Evolutionary conservation across 2,329 filamentous ascomycete genomes (phyloP).

Genomic region (Colletotrichum somersetense): DNA sequence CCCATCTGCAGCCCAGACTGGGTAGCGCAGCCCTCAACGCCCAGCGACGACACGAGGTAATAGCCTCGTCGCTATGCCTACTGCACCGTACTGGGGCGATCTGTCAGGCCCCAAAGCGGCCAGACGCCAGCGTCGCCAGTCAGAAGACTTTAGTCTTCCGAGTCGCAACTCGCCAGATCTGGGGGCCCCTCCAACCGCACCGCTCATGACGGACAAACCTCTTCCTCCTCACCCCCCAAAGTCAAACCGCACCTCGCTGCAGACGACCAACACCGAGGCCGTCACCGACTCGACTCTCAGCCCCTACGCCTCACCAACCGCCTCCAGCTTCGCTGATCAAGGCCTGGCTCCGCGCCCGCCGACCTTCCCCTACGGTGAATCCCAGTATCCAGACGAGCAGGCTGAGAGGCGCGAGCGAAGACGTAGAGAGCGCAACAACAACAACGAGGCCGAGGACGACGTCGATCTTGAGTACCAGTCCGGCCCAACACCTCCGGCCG

Average conservation of each 20-base stretch:
- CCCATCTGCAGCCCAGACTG: slow-evolving; percentile 23
- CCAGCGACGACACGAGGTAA: slow-evolving; percentile 46
- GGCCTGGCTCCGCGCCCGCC: slow-evolving; percentile 71
- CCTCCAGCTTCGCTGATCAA: slow-evolving; percentile 62
- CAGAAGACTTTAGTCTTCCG: slow-evolving; percentile 40
- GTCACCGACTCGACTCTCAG: slow-evolving; percentile 70
- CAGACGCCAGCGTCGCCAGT: slow-evolving; percentile 43
- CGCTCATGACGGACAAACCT: slow-evolving; percentile 35
- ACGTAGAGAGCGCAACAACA: slow-evolving; percentile 56
- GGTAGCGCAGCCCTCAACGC: slow-evolving; percentile 37
- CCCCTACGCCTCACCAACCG: slow-evolving; percentile 67
- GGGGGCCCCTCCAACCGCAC: slow-evolving; percentile 33
- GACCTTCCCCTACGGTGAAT: slow-evolving; percentile 64
- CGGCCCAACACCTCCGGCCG: slow-evolving; percentile 59
- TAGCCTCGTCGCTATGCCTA: slow-evolving; percentile 44
- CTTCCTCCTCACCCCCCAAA: slow-evolving; percentile 32
- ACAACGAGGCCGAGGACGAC: slow-evolving; percentile 47
- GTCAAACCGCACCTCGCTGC: slow-evolving; percentile 65
- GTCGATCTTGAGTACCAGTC: slow-evolving; percentile 53
- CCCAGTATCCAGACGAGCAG: slow-evolving; percentile 58
- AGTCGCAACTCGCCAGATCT: slow-evolving; percentile 44
- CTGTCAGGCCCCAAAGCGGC: slow-evolving; percentile 48
- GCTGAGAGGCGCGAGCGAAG: slow-evolving; percentile 58
- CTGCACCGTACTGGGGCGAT: slow-evolving; percentile 65
- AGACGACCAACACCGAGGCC: slow-evolving; percentile 68